Evolutionary conservation across 768 basidiomycete genomes (phyloP).

Genomic region (Chlorophyllum brunneum): DNA sequence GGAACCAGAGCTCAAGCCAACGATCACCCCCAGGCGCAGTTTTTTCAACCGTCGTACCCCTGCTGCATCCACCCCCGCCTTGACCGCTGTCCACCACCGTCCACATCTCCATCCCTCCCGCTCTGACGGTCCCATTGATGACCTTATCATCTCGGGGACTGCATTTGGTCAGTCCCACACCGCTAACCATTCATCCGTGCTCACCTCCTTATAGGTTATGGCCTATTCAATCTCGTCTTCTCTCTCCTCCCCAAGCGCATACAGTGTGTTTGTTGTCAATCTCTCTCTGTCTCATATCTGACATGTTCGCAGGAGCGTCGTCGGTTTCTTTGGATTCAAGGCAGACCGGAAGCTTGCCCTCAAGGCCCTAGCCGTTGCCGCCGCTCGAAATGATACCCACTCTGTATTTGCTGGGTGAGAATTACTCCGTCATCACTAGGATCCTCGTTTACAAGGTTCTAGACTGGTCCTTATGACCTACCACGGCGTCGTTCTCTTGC

Average conservation of each 20-base stretch:
- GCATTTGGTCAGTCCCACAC: slow-evolving; percentile 58
- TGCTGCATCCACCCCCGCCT: slow-evolving; percentile 15
- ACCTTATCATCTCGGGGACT: slow-evolving; percentile 68
- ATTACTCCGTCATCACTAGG: background rate
- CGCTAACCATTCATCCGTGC: slow-evolving; percentile 13
- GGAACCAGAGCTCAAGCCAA: background rate
- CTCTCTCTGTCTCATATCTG: background rate
- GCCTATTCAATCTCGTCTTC: slow-evolving; percentile 78
- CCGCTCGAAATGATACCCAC: slow-evolving; percentile 66
- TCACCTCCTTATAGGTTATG: slow-evolving; percentile 35
- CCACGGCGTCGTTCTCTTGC: slow-evolving; percentile 63
- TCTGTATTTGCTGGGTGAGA: slow-evolving; percentile 68
- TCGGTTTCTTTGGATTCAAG: slow-evolving; percentile 75
- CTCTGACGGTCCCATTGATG: slow-evolving; percentile 60
- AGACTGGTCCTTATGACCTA: slow-evolving; percentile 83
- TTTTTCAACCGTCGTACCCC: background rate
- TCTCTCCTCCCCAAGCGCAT: slow-evolving; percentile 70
- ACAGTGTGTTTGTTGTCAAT: slow-evolving; percentile 39
- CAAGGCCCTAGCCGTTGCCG: slow-evolving; percentile 64
- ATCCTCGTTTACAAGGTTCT: background rate
- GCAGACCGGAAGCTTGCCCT: slow-evolving; percentile 68
- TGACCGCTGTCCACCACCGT: slow-evolving; percentile 17
- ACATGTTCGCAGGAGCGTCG: slow-evolving; percentile 45
- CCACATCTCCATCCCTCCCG: slow-evolving; percentile 13
- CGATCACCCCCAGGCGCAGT: background rate